Conservation (phyloP, 495 filamentous ascomycete species). For the Recurvomyces mirabilis region DNA sequence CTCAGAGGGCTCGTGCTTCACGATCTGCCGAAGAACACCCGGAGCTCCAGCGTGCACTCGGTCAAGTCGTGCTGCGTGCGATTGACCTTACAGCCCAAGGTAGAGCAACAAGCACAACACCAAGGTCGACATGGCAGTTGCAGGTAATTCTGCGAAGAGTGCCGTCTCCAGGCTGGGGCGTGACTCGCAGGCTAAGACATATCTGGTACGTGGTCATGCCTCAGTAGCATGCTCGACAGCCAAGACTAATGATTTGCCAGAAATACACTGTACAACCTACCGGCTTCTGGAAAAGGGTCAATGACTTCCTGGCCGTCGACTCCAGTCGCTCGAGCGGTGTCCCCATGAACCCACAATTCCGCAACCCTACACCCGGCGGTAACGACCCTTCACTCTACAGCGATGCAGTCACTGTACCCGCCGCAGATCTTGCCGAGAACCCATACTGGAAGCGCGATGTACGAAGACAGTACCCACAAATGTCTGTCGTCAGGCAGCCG, state of each 20-base stretch:
- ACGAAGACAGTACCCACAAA: conserved; percentile 73
- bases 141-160: conserved; percentile 9
- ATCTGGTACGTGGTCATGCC: conserved; percentile 3
- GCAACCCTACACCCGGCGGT: conserved; percentile 74
- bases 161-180: conserved; percentile 7
- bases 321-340: conserved; percentile 82
- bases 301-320: conserved; percentile 67
- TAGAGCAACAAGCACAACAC: too few relatives aligned
- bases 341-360: conserved; percentile 85
- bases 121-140: conserved; percentile 8
- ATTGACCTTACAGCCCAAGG: too few relatives aligned
- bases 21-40: too few relatives aligned
- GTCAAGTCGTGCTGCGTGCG: too few relatives aligned
- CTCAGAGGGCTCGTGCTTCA: too few relatives aligned
- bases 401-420: conserved; percentile 85
- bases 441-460: conserved; percentile 94
- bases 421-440: conserved; percentile 91
- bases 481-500: conserved; percentile 68
- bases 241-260: conserved; percentile 37
- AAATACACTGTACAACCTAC: conserved; percentile 95
- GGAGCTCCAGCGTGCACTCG: too few relatives aligned
- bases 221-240: not conserved
- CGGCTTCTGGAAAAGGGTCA: conserved; percentile 80
- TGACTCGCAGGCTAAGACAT: conserved; percentile 4
- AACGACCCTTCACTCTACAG: conserved; percentile 67